phyloP scores from a whole-genome alignment of 495 filamentous ascomycete species.

The Aspergillus diversus region DNA sequence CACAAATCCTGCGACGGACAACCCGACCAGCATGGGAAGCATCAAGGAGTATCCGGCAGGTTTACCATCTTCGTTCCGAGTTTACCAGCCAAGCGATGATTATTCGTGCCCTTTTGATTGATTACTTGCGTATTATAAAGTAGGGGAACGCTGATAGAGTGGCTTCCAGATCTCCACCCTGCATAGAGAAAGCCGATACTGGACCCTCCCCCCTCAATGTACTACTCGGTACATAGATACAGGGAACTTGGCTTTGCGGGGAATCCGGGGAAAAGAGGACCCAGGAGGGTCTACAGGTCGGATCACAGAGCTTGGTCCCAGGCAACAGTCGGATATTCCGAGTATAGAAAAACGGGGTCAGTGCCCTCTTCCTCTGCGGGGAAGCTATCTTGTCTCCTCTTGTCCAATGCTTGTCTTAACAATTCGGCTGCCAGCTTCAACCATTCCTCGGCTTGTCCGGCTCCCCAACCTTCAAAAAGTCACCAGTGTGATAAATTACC shows the following conservation, averaged over 20 bases:
- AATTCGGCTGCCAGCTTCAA: too few species aligned
- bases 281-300: not conserved
- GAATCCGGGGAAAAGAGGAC: not conserved
- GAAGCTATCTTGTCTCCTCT: too few species aligned
- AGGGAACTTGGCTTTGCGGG: not conserved
- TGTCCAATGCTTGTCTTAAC: too few species aligned
- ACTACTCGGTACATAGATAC: not conserved
- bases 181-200: too few species aligned
- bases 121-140: too few species aligned
- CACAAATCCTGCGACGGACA: not conserved
- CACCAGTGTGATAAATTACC: slow-evolving; percentile 28
- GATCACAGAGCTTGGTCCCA: too few species aligned
- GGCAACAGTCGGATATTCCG: not conserved
- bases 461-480: slow-evolving; percentile 15
- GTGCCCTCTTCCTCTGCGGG: too few species aligned
- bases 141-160: too few species aligned
- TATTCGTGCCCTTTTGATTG: too few species aligned
- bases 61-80: too few species aligned
- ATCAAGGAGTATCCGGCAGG: not conserved
- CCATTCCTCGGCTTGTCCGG: not conserved
- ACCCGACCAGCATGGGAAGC: not conserved
- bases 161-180: too few species aligned
- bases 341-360: not conserved
- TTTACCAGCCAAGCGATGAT: too few species aligned
- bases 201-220: not conserved